Percentiles rank a stretch among this genome's conserved stretches.
phyloP scores from a whole-genome alignment of 768 basidiomycete species.

The Russula vinacea region DNA sequence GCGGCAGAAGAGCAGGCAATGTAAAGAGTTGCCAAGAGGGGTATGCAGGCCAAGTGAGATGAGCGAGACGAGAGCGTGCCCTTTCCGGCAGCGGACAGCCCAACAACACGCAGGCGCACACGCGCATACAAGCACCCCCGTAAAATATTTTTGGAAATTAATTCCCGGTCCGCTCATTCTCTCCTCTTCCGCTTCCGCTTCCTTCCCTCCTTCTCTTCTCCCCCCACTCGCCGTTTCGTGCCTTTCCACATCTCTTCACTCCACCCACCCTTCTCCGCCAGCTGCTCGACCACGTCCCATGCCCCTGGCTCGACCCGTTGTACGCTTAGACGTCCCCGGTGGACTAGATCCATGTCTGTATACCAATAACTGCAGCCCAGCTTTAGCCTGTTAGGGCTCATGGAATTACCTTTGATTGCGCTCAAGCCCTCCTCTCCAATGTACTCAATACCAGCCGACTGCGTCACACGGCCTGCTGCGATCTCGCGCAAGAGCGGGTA shows the following conservation, averaged over 20 bases:
- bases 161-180: not conserved
- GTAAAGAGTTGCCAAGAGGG: slow-evolving; percentile 11
- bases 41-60: slow-evolving; percentile 12
- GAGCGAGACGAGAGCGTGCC: slow-evolving; percentile 20
- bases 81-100: slow-evolving; percentile 17
- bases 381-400: not conserved
- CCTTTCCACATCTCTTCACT: slow-evolving; percentile 38
- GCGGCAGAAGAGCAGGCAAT: slow-evolving; percentile 18
- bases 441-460: slow-evolving; percentile 60
- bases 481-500: slow-evolving; percentile 70
- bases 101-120: slow-evolving; percentile 16
- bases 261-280: slow-evolving; percentile 81
- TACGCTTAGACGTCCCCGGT: slow-evolving; percentile 80
- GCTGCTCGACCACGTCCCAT: slow-evolving; percentile 55
- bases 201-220: not conserved
- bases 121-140: slow-evolving; percentile 8
- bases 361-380: slow-evolving; percentile 3
- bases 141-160: not conserved
- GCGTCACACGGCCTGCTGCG: slow-evolving; percentile 39
- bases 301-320: slow-evolving; percentile 69
- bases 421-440: slow-evolving; percentile 58
- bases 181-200: not conserved
- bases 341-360: slow-evolving; percentile 74
- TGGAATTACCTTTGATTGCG: slow-evolving; percentile 56
- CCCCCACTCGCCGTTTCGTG: not conserved